Base-by-base conservation (phyloP, 208 protist genomes). In the Trichomonas tenax region DNA sequence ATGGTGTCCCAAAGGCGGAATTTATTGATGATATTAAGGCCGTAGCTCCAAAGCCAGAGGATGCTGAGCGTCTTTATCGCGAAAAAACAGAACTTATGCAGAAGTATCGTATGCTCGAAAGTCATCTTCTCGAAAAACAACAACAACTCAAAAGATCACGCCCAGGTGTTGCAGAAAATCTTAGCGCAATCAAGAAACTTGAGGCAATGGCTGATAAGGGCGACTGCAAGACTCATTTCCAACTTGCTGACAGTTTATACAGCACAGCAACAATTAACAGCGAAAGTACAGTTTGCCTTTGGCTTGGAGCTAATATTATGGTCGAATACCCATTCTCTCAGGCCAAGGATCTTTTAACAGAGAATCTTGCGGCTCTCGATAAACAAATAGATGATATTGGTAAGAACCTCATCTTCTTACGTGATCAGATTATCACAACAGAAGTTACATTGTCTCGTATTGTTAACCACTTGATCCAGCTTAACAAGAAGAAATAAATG, bases 231-330 rank as follows among this genome's bases (percentile, higher is more conserved):
- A 93, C 86, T 11, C 6, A 51, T 38, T 93, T 93, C 44, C 86
- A 93, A 38, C 8, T 93, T 38, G 23, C 86, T 38, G 86, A 93
- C 38, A n/a, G n/a, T 38, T 9, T 93, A 6, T 93, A 93, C 31
- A 44, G 86, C 14, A 93, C 40, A 93, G 86, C 86, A 34, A 93
- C 41, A 23, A 41, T 93, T 93, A 51, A 34, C 4, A 34, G 44
- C 17, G 23, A 34, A 38, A 93, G 44, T 34, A 93, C 86, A 58
- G 86, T 93, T 51, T 41, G 40, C 17, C 44, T 93, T 51, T 93
- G 86, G 86, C 86, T 93, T 93, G 86, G 86, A 38, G 86, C 86
- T 38, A 93, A 93, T 51, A 34, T 93, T n/a, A 93, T 93, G 86
- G 86, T 93, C 17, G 86, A 93, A 51, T 93, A 93, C 21, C 86